Percentiles rank a stretch among this genome's conserved stretches.
These are phyloP conservation scores for Saksenaea vasiformis DNA, from an alignment of 371 early-diverging fungal genomes.

Conservation along the genomic window DNA sequence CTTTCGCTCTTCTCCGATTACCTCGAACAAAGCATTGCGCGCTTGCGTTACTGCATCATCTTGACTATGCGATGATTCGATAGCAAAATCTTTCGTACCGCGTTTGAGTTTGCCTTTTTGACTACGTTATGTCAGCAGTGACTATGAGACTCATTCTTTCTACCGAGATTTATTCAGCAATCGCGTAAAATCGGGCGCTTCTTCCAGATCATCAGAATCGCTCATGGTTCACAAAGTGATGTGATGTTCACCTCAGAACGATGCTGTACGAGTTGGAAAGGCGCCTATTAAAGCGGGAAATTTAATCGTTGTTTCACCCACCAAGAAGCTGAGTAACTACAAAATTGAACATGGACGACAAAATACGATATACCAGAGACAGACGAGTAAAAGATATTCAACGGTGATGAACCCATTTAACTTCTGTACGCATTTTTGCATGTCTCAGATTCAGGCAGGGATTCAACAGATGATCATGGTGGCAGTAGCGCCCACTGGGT, in stretches of 20 bases:
- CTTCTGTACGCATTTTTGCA: no score
- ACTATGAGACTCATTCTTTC: neutral
- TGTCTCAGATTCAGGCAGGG: no score
- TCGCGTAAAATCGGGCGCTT: neutral
- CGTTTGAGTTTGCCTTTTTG: constrained; percentile 1
- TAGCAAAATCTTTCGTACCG: neutral
- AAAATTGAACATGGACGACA: no score
- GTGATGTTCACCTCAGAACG: neutral
- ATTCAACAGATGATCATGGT: no score
- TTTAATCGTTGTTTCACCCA: no score
- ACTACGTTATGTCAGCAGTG: neutral
- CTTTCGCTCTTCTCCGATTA: constrained; percentile 13
- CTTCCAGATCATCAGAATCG: neutral
- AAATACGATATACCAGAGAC: no score
- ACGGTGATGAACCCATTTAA: no score
- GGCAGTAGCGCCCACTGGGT: no score
- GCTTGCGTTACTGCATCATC: constrained; percentile 10
- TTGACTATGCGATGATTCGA: neutral
- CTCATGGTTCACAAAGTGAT: neutral
- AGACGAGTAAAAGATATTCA: no score
- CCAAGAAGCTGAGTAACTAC: no score
- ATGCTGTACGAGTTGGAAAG: no score
- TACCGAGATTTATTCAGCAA: neutral
- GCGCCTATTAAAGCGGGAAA: no score
- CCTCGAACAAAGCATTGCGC: constrained; percentile 26